phyloP scores from a whole-genome alignment of 257 asterid genomes.

The Lantana camara region DNA sequence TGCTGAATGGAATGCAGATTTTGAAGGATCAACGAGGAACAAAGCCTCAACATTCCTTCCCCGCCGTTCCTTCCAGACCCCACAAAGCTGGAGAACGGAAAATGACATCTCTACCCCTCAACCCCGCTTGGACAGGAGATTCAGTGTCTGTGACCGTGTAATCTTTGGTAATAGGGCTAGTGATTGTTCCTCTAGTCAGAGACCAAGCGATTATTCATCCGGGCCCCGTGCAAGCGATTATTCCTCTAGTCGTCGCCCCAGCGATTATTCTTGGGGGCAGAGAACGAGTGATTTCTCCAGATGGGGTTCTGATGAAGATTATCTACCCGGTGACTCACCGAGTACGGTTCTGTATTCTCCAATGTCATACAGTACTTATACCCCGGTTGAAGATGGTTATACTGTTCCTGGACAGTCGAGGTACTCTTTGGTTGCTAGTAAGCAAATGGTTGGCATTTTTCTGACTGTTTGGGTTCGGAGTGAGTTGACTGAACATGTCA shows the following conservation, averaged over 20 bases:
- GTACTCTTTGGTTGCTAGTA: constrained; percentile 85
- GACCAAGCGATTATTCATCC: constrained; percentile 71
- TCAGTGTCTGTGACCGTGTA: constrained; percentile 85
- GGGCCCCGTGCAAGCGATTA: constrained; percentile 71
- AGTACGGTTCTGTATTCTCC: constrained; percentile 85
- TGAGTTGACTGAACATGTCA: constrained; percentile 82
- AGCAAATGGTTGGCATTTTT: constrained; percentile 97
- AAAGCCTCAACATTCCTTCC: constrained; percentile 77
- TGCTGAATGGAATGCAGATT: constrained; percentile 93
- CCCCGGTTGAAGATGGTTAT: constrained; percentile 52
- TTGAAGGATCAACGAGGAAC: constrained; percentile 76
- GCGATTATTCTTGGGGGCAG: constrained; percentile 89
- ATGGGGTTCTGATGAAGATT: constrained; percentile 95
- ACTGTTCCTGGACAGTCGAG: constrained; percentile 51
- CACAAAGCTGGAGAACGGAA: constrained; percentile 67
- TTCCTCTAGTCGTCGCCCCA: constrained; percentile 74
- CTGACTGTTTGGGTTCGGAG: constrained; percentile 95
- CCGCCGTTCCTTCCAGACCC: constrained; percentile 92
- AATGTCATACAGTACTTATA: constrained; percentile 52
- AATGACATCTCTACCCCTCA: constrained; percentile 65
- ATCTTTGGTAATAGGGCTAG: constrained; percentile 82
- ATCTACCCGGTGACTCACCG: constrained; percentile 78
- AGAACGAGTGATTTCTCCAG: constrained; percentile 92
- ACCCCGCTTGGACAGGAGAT: constrained; percentile 80
- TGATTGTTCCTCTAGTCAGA: constrained; percentile 71